Percentiles rank a stretch among this genome's conserved stretches.
These are phyloP conservation scores for Penicillium nucicola DNA, from an alignment of 495 filamentous ascomycete genomes.

Conservation along the genomic window DNA sequence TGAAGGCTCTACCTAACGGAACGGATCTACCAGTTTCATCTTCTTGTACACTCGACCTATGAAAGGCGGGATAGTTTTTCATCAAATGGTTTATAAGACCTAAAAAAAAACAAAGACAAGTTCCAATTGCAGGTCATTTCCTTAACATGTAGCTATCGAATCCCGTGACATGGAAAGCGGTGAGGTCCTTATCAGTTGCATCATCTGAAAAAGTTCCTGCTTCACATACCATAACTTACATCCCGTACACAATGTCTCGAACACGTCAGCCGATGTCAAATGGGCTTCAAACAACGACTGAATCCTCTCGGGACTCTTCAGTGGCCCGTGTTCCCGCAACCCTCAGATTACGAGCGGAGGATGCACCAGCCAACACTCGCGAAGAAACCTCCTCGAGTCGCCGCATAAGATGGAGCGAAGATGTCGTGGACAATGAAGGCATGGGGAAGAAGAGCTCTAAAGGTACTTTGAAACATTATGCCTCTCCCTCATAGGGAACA, in stretches of 20 bases:
- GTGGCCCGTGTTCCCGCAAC: constrained; percentile 21
- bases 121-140: no score
- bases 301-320: constrained; percentile 14
- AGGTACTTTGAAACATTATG: constrained; percentile 49
- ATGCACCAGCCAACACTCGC: constrained; percentile 7
- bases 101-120: not conserved
- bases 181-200: constrained; percentile 7
- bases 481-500: not conserved
- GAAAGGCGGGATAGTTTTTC: not conserved
- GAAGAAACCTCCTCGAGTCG: constrained; percentile 25
- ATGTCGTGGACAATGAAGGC: constrained; percentile 95
- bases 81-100: not conserved
- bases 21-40: not conserved
- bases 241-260: constrained; percentile 27
- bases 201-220: constrained; percentile 4
- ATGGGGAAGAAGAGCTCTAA: constrained; percentile 92
- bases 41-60: not conserved
- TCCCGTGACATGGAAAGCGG: constrained; percentile 2
- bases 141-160: not conserved
- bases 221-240: not conserved
- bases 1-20: not conserved
- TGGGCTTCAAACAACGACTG: constrained; percentile 17
- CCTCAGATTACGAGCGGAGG: constrained; percentile 37
- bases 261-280: constrained; percentile 19
- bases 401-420: constrained; percentile 84